Evolutionary conservation across 805 yeast species (phyloP), one percentile per base, ranked within the genome.

Genomic region (Grigorovia yakushimaensis): DNA sequence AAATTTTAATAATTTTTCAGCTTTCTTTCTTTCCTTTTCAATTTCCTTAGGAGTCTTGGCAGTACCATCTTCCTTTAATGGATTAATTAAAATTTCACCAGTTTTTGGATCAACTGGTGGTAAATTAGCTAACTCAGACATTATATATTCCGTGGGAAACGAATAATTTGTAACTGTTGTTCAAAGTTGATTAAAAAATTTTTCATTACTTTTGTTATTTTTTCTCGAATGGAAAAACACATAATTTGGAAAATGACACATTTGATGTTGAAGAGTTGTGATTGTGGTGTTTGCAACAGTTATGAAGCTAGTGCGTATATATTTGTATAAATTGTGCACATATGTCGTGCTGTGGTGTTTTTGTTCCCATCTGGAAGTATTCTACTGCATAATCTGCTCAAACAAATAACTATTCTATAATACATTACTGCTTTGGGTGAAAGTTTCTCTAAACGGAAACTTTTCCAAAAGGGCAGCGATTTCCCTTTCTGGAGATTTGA

Each of bases 1-100:
- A 69, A 89, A 87, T 68, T 88, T 81, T 66, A 93, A 84, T 59
- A 86, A 70, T 66, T 87, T 82, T 73, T 87, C 93, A 53, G 95
- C 89, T 74, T 86, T 79, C 73, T 87, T 82, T 62, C 82, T 75
- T 72, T 87, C 95, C 61, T 85, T 87, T 66, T 87, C 95, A 46
- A 86, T 73, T 69, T 85, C 87, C 64, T 85, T 85, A 51, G 82
- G 83, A 39, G 88, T 80, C 69, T 84, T 84, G 39, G 72, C 78
- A 57, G 72, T 74, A 53, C 68, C 69, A 51, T 64, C 70, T 51
- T 60, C 70, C 51, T 65, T 64, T 49, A 64, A 55, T 24, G 68
- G 67, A 45, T 65, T 65, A 54, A 65, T 64, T 49, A 64, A 64
- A 40, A 63, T 52, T 51, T 64, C 68, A 42, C 69, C 69, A 44